These are phyloP conservation scores for Vigna mungo DNA, from an alignment of 306 rosid species.

Conservation along the genomic window DNA sequence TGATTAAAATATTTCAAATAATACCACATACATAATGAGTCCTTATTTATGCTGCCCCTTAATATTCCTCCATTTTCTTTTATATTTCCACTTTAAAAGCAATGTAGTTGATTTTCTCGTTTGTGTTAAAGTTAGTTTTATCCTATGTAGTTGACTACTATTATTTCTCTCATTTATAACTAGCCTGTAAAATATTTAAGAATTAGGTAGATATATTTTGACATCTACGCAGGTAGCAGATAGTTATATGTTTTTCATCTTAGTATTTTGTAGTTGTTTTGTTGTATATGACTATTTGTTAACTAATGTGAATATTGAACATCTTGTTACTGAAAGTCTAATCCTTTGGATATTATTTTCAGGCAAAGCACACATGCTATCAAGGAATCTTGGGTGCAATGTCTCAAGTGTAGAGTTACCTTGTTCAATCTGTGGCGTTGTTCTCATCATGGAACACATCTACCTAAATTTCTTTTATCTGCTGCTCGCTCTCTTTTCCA, in stretches of 20 bases:
- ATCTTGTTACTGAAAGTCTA: not conserved
- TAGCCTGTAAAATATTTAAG: not conserved
- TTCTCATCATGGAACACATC: slow-evolving; percentile 54
- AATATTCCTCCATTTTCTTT: not conserved
- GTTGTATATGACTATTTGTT: not conserved
- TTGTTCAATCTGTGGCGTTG: slow-evolving; percentile 71
- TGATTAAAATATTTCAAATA: not conserved
- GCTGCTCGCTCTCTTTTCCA: slow-evolving; percentile 76
- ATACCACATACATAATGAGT: not conserved
- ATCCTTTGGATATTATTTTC: slow-evolving; percentile 34
- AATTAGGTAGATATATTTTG: not conserved
- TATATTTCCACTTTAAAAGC: not conserved
- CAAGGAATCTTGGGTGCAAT: slow-evolving; percentile 57
- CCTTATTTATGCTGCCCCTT: not conserved
- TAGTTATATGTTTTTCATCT: not conserved
- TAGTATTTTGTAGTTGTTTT: not conserved
- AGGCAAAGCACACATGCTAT: slow-evolving; percentile 66
- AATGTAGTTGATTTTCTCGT: not conserved
- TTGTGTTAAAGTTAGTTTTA: not conserved
- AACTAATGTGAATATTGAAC: not conserved
- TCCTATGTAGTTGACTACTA: not conserved
- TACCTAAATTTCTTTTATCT: slow-evolving; percentile 63
- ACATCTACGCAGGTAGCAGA: not conserved
- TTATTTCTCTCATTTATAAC: not conserved
- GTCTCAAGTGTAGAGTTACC: slow-evolving; percentile 71